phyloP scores from a whole-genome alignment of 768 basidiomycete genomes.

The Trametes sanguinea region DNA sequence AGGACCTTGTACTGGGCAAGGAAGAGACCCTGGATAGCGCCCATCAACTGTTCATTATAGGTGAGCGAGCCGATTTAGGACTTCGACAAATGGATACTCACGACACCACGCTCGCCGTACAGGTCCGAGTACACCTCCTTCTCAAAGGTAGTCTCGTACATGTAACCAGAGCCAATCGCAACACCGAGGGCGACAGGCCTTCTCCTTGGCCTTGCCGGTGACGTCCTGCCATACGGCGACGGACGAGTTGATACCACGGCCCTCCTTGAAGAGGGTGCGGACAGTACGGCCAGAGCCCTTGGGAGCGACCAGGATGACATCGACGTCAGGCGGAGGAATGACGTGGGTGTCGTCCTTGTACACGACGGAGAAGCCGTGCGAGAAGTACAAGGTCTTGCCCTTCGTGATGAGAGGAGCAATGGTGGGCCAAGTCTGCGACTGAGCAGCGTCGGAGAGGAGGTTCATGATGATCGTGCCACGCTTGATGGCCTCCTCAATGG shows the following conservation, averaged over 20 bases:
- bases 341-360: constrained; percentile 98
- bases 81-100: constrained; percentile 46
- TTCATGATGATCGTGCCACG: constrained; percentile 99
- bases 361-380: constrained; percentile 98
- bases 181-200: constrained; percentile 95
- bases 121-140: constrained; percentile 99
- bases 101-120: constrained; percentile 99
- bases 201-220: constrained; percentile 96
- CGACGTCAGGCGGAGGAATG: constrained; percentile 87
- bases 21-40: constrained; percentile 98
- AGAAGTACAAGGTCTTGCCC: constrained; percentile 99
- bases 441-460: constrained; percentile 98
- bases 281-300: constrained; percentile 99
- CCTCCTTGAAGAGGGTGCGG: constrained; percentile 99
- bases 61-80: constrained; percentile 9
- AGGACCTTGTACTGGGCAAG: constrained; percentile 98
- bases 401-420: constrained; percentile 95
- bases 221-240: constrained; percentile 97
- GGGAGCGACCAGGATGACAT: constrained; percentile 98
- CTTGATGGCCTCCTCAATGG: constrained; percentile 96
- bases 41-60: constrained; percentile 72
- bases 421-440: constrained; percentile 91
- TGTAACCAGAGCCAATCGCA: constrained; percentile 93
- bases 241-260: constrained; percentile 95
- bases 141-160: constrained; percentile 99